A percentile compares a stretch with the other conserved stretches of the same genome.
Evolutionary conservation across 352 stramenopile species (phyloP).

Genomic region (Globisporangium nodosum): DNA sequence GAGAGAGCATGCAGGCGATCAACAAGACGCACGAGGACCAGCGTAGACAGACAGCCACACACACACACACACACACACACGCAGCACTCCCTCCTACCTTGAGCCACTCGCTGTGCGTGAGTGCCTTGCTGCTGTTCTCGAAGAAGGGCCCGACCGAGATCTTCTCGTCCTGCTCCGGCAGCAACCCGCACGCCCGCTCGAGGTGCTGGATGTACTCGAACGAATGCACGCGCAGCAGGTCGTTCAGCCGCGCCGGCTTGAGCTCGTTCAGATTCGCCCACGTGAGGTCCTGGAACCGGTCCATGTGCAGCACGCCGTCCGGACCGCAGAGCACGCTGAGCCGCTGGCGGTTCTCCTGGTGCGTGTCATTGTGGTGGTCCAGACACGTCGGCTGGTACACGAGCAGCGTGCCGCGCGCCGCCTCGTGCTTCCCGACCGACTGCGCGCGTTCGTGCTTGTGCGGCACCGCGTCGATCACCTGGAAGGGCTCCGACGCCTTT

Average conservation of each 20-base stretch:
- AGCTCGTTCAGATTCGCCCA: conserved; percentile 61
- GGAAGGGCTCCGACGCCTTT: background rate
- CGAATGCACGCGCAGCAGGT: conserved; percentile 60
- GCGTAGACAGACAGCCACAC: too few relatives aligned
- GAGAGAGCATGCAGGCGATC: background rate
- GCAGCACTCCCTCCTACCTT: conserved; percentile 19
- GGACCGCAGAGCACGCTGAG: conserved; percentile 48
- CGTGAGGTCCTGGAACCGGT: conserved; percentile 50
- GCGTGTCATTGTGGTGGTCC: conserved; percentile 71
- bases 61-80: background rate
- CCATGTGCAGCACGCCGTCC: conserved; percentile 56
- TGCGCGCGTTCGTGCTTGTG: conserved; percentile 2
- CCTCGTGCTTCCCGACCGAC: conserved; percentile 13
- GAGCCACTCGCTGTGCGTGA: conserved; percentile 40
- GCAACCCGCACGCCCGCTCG: conserved; percentile 27
- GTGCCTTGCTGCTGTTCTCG: conserved; percentile 19
- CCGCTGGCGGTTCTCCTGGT: conserved; percentile 62
- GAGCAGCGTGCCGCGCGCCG: conserved; percentile 30
- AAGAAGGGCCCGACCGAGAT: conserved; percentile 37
- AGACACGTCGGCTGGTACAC: conserved; percentile 69
- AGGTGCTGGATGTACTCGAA: conserved; percentile 63
- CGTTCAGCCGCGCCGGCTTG: conserved; percentile 37
- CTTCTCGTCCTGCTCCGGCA: conserved; percentile 44
- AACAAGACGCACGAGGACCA: too few relatives aligned
- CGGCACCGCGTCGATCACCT: background rate